Percentiles rank a stretch among this genome's conserved stretches.
Conservation (phyloP, 805 yeast genomes). For the Kazachstania psychrophila region DNA sequence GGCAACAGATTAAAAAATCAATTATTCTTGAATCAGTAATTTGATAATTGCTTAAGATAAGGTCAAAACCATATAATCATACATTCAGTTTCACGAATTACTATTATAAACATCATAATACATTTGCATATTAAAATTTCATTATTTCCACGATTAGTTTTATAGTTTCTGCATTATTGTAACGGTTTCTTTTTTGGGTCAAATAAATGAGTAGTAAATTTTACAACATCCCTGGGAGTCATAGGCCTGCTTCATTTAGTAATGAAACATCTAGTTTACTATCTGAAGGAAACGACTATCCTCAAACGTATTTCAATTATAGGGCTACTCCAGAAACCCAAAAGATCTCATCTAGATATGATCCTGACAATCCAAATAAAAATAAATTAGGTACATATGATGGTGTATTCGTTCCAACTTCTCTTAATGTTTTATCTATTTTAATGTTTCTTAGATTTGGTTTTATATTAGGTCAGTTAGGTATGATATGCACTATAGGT, state of each 20-base stretch:
- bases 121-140: too few species aligned
- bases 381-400: constrained; percentile 67
- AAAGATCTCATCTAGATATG: constrained; percentile 24
- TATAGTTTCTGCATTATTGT: not conserved
- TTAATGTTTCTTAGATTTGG: constrained; percentile 94
- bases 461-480: constrained; percentile 90
- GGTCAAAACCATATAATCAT: too few species aligned
- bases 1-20: too few species aligned
- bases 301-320: constrained; percentile 27
- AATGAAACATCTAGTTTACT: constrained; percentile 23
- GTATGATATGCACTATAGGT: constrained; percentile 66
- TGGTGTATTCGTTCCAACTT: constrained; percentile 91
- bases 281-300: constrained; percentile 11
- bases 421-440: constrained; percentile 85
- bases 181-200: too few species aligned
- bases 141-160: too few species aligned
- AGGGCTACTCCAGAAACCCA: constrained; percentile 18
- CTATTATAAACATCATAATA: too few species aligned
- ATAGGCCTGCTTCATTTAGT: constrained; percentile 17
- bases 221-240: constrained; percentile 30
- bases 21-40: too few species aligned
- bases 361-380: constrained; percentile 26
- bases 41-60: too few species aligned
- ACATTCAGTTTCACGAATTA: too few species aligned
- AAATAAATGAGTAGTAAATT: constrained; percentile 21